phyloP scores from a whole-genome alignment of 192 early-diverging fungal species.

The Glomus cerebriforme region DNA sequence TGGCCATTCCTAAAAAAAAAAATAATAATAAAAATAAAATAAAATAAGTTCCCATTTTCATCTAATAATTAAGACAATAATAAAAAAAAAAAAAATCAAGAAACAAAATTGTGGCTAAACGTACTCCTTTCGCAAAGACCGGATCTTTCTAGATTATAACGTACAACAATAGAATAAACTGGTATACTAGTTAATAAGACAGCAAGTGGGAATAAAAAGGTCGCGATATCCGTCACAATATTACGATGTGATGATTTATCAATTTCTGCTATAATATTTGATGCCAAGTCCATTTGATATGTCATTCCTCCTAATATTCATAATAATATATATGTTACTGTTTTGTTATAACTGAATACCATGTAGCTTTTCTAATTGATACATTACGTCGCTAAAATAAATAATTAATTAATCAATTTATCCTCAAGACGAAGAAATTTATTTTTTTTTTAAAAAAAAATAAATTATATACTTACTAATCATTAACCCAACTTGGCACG shows the following conservation, averaged over 20 bases:
- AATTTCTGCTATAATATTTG: constrained; percentile 46
- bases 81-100: too few species aligned
- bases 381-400: constrained; percentile 47
- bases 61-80: too few species aligned
- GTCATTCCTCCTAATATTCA: constrained; percentile 53
- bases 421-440: background rate
- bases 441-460: background rate
- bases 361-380: constrained; percentile 58
- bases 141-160: constrained; percentile 55
- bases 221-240: constrained; percentile 40
- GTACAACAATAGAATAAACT: constrained; percentile 67
- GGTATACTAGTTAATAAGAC: constrained; percentile 69
- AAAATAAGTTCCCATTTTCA: too few species aligned
- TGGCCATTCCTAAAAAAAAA: constrained; percentile 42
- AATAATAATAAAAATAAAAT: too few species aligned
- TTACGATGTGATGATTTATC: constrained; percentile 12
- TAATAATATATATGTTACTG: constrained; percentile 53
- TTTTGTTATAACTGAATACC: constrained; percentile 50
- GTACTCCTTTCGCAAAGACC: constrained; percentile 47
- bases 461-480: constrained; percentile 37
- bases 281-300: constrained; percentile 40
- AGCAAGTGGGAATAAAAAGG: constrained; percentile 55
- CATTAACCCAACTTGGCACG: constrained; percentile 66
- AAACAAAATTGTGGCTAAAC: constrained; percentile 18
- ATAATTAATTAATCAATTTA: background rate